Base-by-base conservation (phyloP, 1,284 basidiomycete genomes). In the Pseudomicrostroma phylloplanum region DNA sequence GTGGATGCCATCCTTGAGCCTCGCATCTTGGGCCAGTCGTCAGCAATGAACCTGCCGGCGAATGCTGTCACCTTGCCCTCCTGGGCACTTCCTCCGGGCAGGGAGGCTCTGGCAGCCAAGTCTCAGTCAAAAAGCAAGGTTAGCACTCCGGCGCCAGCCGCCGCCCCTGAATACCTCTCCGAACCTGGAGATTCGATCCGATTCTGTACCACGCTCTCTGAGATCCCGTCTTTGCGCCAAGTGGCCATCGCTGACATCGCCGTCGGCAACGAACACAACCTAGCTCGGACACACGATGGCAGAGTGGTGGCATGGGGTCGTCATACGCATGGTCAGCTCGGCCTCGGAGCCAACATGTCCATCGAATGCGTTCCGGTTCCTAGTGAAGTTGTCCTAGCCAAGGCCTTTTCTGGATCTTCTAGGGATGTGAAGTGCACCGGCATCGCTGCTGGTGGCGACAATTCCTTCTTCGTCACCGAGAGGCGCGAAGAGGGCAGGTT, bases 381-480 rank as follows among this genome's bases (percentile, higher is more conserved):
- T 0, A 91, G 90, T 6, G 92, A 97, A 79, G 85, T 96, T 15
- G 83, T 89, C 12, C 81, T 94, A 13, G 85, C 85, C 80, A 83
- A 84, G 48, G 82, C 83, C 46, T 84, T 85, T 62, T 82, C 86
- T 12, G 84, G 84, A 19, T 84, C 84, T 51, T 68, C 67, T 42
- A 42, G 63, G 17, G 72, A 75, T 39, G 63, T 75, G 17, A 55
- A 60, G 0, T 68, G 67, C 19, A 67, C 59, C 21, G 63, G 65
- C 51, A 67, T 78, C 40, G 69, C 68, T 1, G 75, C 76, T 0
- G 76, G 74, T 12, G 71, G 64, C 1, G 68, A 71, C 57, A 78
- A 77, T 60, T 71, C 68, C 42, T 72, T 74, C 63, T 78, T 77
- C 56, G 64, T 39, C 79, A 79, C 23, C 36, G 58, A 51, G 9